These are phyloP conservation scores for Penicillium crustosum DNA, from an alignment of 2,329 filamentous ascomycete species.

Conservation along the genomic window DNA sequence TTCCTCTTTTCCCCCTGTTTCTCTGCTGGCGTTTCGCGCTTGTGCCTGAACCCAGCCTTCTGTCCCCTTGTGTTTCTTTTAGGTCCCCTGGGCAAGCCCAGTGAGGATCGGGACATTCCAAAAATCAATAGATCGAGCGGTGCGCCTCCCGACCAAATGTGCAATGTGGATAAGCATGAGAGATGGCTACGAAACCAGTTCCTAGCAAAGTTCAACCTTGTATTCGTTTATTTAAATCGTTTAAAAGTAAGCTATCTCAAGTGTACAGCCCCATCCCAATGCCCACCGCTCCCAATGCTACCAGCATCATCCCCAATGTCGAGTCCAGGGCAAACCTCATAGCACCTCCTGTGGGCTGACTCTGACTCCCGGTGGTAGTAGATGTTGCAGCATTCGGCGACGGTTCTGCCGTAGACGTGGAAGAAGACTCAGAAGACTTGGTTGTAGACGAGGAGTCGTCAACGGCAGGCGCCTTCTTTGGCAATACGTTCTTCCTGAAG, in stretches of 20 bases:
- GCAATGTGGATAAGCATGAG: constrained; percentile 34
- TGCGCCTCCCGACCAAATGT: constrained; percentile 25
- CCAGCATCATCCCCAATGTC: constrained; percentile 7
- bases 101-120: constrained; percentile 27
- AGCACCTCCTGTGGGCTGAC: constrained; percentile 10
- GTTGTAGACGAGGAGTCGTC: constrained; percentile 14
- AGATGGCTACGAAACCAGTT: constrained; percentile 29
- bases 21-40: constrained; percentile 24
- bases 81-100: constrained; percentile 20
- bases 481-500: constrained; percentile 35
- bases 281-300: constrained; percentile 14
- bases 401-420: constrained; percentile 14
- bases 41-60: constrained; percentile 26
- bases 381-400: constrained; percentile 13
- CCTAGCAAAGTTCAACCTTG: constrained; percentile 12
- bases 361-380: not conserved
- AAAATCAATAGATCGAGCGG: constrained; percentile 30
- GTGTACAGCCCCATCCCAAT: constrained; percentile 19
- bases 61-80: constrained; percentile 32
- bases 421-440: constrained; percentile 7
- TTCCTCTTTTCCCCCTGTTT: constrained; percentile 28
- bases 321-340: constrained; percentile 5
- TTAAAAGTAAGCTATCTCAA: not conserved
- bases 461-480: constrained; percentile 16
- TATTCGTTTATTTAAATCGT: not conserved